phyloP scores from a whole-genome alignment of 108 stramenopile genomes.

The Fistulifera solaris region DNA sequence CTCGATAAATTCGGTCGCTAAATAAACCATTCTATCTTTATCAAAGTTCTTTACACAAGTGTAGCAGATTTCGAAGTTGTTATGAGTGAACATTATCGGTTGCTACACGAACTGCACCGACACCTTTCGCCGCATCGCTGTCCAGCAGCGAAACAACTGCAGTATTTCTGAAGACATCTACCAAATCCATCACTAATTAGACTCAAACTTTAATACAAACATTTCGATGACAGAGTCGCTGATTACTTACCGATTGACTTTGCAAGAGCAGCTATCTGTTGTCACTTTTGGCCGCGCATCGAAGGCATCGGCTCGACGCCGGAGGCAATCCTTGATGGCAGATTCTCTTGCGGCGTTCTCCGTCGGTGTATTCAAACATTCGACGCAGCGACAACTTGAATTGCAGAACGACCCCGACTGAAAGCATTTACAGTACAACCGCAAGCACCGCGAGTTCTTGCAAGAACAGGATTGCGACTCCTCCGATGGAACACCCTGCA shows the following conservation, averaged over 20 bases:
- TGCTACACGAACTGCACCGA: conserved; percentile 24
- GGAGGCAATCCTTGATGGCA: conserved; percentile 37
- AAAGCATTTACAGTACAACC: conserved; percentile 73
- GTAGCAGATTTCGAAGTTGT: neutral
- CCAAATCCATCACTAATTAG: neutral
- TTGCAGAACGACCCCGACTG: conserved; percentile 36
- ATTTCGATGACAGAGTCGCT: neutral
- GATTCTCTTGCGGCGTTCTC: conserved; percentile 29
- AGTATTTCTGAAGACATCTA: conserved; percentile 66
- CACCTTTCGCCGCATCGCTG: conserved; percentile 27
- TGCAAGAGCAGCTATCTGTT: conserved; percentile 45
- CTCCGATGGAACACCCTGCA: too few species aligned
- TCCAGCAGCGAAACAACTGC: conserved; percentile 38
- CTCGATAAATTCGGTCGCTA: conserved; percentile 89
- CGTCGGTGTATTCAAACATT: conserved; percentile 39
- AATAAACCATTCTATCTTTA: neutral
- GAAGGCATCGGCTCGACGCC: conserved; percentile 49
- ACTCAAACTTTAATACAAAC: too few species aligned
- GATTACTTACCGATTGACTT: conserved; percentile 41
- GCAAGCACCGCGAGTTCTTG: conserved; percentile 20
- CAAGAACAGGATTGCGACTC: conserved; percentile 24
- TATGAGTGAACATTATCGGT: conserved; percentile 8
- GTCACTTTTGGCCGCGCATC: conserved; percentile 23
- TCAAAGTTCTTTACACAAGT: neutral
- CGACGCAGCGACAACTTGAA: conserved; percentile 36